phyloP scores from a whole-genome alignment of 192 early-diverging fungal genomes.

The Gryganskiella cystojenkinii region DNA sequence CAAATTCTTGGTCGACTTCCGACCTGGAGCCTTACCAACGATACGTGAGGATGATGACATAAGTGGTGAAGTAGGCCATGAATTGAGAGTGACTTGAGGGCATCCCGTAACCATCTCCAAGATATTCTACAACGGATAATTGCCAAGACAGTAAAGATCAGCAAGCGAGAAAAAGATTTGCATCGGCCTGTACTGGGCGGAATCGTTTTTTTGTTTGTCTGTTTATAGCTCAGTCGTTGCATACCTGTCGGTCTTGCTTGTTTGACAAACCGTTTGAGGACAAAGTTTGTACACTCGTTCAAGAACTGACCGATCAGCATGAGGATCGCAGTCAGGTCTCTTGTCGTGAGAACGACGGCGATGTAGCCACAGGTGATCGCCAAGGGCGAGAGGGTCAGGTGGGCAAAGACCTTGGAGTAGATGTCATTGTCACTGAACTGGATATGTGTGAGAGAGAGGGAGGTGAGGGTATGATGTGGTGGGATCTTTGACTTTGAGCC shows the following conservation, averaged over 20 bases:
- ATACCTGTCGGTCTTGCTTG: conserved; percentile 74
- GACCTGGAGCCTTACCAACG: conserved; percentile 40
- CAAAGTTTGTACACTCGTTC: conserved; percentile 74
- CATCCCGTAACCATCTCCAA: conserved; percentile 88
- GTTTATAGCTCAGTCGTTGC: not conserved
- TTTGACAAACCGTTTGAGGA: conserved; percentile 68
- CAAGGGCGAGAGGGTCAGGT: conserved; percentile 74
- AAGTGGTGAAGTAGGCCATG: conserved; percentile 78
- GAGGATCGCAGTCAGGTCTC: conserved; percentile 66
- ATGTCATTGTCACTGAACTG: conserved; percentile 69
- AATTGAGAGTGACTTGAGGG: conserved; percentile 87
- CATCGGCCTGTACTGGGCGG: no score
- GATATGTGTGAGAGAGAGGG: conserved; percentile 80
- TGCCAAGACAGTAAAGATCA: no score
- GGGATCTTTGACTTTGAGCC: conserved; percentile 13
- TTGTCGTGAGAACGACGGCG: conserved; percentile 69
- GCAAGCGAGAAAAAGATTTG: no score
- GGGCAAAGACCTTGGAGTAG: conserved; percentile 70
- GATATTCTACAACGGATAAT: conserved; percentile 68
- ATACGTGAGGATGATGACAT: conserved; percentile 63
- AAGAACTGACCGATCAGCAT: conserved; percentile 78
- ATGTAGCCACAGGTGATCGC: conserved; percentile 76
- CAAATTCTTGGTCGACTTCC: not conserved
- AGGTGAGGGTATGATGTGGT: conserved; percentile 51
- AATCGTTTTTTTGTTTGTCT: not conserved